A percentile compares a stretch with the other conserved stretches of the same genome.
Conservation (phyloP, 805 yeast species). For the Teunomyces tritomae region DNA sequence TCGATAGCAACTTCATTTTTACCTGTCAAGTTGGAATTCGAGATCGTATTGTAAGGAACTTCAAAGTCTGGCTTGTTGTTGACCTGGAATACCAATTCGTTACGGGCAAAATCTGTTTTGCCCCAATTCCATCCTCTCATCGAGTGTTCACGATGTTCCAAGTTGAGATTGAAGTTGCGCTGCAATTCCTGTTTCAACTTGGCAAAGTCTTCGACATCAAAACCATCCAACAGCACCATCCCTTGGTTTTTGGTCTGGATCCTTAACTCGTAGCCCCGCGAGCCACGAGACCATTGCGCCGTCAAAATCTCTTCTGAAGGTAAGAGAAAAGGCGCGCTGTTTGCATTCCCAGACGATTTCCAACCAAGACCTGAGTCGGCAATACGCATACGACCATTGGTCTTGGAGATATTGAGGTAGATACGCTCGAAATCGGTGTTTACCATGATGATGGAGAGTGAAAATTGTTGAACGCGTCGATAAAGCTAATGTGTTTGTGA, state of each 20-base stretch:
- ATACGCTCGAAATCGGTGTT: conserved; percentile 86
- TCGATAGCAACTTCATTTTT: conserved; percentile 93
- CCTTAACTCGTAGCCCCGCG: conserved; percentile 85
- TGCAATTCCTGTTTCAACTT: conserved; percentile 81
- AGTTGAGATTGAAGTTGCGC: conserved; percentile 63
- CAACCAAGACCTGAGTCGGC: conserved; percentile 98
- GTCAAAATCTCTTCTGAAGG: conserved; percentile 83
- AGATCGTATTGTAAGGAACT: conserved; percentile 75
- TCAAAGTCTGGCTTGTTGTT: conserved; percentile 91
- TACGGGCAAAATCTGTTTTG: conserved; percentile 83
- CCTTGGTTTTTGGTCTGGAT: conserved; percentile 88
- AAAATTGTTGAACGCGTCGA: conserved; percentile 3
- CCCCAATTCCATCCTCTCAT: conserved; percentile 99
- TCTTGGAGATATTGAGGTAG: conserved; percentile 80
- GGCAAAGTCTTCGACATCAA: conserved; percentile 78
- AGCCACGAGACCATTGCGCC: conserved; percentile 89
- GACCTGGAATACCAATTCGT: conserved; percentile 82
- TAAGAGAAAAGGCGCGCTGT: conserved; percentile 72
- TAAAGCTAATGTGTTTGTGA: not conserved
- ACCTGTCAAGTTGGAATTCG: conserved; percentile 85
- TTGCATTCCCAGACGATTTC: conserved; percentile 48
- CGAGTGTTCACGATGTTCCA: conserved; percentile 88
- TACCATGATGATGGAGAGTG: conserved; percentile 25
- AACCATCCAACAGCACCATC: conserved; percentile 87
- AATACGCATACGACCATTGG: conserved; percentile 85